These are phyloP conservation scores for Daldinia loculata DNA, from an alignment of 495 filamentous ascomycete genomes.

Conservation along the genomic window DNA sequence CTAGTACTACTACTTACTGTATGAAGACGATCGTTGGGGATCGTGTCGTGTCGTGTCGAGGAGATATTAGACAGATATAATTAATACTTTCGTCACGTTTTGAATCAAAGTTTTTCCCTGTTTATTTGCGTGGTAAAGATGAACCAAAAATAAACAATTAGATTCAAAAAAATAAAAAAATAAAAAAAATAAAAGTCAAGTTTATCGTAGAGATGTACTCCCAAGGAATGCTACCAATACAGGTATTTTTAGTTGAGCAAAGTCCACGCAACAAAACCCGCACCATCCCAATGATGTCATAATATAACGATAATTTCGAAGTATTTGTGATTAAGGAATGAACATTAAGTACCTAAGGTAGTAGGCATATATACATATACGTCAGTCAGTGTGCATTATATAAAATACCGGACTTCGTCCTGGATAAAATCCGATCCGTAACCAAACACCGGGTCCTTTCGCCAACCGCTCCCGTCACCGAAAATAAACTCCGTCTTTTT, in stretches of 20 bases:
- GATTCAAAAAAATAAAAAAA: no score
- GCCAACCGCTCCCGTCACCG: neutral
- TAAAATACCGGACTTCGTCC: no score
- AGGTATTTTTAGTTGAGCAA: neutral
- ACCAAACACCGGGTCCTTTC: neutral
- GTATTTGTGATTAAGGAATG: slow-evolving; percentile 18
- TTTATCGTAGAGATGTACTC: neutral
- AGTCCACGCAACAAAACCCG: neutral
- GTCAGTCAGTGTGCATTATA: neutral
- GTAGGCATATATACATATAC: slow-evolving; percentile 2
- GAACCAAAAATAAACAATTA: no score
- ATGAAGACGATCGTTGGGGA: slow-evolving; percentile 14
- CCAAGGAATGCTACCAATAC: neutral
- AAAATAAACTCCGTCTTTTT: neutral
- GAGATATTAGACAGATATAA: slow-evolving; percentile 25
- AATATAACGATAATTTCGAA: neutral
- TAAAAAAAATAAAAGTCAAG: neutral
- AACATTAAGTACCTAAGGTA: slow-evolving; percentile 33
- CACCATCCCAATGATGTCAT: neutral
- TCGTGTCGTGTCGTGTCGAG: slow-evolving; percentile 1
- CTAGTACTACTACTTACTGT: neutral
- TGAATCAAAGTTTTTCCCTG: neutral
- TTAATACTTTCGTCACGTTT: slow-evolving; percentile 28
- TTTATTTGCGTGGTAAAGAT: no score
- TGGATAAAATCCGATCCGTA: neutral